Conservation (phyloP, 371 early-diverging fungal species). For the Lichtheimia hyalospora region DNA sequence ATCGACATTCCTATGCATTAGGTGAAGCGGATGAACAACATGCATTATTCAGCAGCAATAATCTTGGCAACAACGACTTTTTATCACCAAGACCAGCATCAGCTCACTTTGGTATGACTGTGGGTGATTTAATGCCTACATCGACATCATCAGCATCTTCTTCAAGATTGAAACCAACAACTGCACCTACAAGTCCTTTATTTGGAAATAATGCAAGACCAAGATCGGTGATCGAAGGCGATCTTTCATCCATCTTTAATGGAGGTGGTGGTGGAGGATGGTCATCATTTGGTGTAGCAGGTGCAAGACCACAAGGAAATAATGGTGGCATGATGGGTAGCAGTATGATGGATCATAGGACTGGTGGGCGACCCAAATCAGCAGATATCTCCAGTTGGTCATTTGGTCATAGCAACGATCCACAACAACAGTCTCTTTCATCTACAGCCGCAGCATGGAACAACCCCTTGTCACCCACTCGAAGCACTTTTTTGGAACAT, state of each 20-base stretch:
- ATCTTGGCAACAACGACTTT: conserved; percentile 5
- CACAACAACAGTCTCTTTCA: too few species aligned
- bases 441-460: neutral
- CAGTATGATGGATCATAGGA: conserved; percentile 17
- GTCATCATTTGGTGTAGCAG: conserved; percentile 12
- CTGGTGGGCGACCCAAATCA: conserved; percentile 56
- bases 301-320: neutral
- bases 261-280: conserved; percentile 2
- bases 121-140: neutral
- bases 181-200: conserved; percentile 8
- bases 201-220: conserved; percentile 24
- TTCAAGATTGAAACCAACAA: conserved; percentile 1
- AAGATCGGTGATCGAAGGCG: conserved; percentile 49
- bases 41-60: neutral
- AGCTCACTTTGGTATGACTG: neutral
- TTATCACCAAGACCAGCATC: conserved; percentile 3
- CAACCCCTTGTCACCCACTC: conserved; percentile 34
- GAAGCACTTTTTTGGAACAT: conserved; percentile 28
- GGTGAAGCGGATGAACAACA: conserved; percentile 51
- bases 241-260: conserved; percentile 44
- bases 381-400: conserved; percentile 51
- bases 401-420: conserved; percentile 3
- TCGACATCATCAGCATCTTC: conserved; percentile 1
- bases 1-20: conserved; percentile 70
- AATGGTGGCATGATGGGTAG: neutral